These are phyloP conservation scores for Rubia balearica DNA, from an alignment of 305 asterid genomes.

Conservation along the genomic window DNA sequence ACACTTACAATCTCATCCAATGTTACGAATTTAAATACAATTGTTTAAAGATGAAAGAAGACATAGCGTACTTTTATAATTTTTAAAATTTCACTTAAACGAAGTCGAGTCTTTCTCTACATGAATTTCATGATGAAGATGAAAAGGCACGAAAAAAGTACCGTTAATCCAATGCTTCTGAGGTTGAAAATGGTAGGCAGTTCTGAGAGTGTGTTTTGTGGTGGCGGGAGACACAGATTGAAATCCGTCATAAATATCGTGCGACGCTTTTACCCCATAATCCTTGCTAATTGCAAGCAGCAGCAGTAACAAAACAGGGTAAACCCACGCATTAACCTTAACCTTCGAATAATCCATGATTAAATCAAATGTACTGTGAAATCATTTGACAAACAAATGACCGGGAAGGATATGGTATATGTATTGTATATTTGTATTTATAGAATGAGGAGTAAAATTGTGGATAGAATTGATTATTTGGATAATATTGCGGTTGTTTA, in stretches of 20 bases:
- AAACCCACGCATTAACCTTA: not conserved
- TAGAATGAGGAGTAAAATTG: not conserved
- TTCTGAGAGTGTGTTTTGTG: conserved; percentile 13
- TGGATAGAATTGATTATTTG: not conserved
- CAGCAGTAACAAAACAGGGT: not conserved
- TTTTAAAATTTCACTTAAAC: too few species aligned
- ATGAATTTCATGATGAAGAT: not conserved
- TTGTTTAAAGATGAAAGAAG: too few species aligned
- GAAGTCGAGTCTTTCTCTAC: too few species aligned
- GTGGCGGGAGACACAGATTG: conserved; percentile 10
- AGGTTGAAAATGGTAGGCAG: conserved; percentile 38
- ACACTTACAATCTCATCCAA: too few species aligned
- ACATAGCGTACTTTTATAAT: too few species aligned
- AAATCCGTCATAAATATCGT: conserved; percentile 17
- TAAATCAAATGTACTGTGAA: not conserved
- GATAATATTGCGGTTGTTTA: conserved; percentile 5
- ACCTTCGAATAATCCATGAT: not conserved
- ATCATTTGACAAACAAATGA: not conserved
- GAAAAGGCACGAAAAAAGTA: not conserved
- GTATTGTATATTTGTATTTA: not conserved
- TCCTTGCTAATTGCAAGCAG: not conserved
- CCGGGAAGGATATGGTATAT: too few species aligned
- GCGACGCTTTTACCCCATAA: conserved; percentile 27
- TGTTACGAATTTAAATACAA: too few species aligned
- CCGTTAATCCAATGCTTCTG: conserved; percentile 35